These are phyloP conservation scores for Solanum piurae DNA, from an alignment of 257 asterid species.

Conservation along the genomic window DNA sequence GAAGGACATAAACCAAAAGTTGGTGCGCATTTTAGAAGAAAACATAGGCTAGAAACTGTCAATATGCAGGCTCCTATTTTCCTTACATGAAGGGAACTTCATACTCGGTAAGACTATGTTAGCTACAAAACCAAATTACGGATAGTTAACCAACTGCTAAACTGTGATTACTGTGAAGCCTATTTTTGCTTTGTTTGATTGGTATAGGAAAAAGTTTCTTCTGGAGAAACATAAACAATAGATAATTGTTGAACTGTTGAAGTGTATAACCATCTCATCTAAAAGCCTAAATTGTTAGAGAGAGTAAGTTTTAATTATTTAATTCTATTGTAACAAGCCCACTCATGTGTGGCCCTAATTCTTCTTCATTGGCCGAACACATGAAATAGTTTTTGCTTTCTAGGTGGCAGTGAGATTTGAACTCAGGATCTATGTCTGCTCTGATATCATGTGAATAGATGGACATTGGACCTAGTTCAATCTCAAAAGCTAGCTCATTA, in stretches of 20 bases:
- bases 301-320: background rate
- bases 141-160: background rate
- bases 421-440: background rate
- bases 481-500: background rate
- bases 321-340: background rate
- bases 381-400: background rate
- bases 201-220: background rate
- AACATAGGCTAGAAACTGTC: background rate
- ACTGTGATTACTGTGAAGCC: background rate
- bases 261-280: background rate
- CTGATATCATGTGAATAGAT: background rate
- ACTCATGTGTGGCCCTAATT: background rate
- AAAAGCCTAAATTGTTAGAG: background rate
- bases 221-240: background rate
- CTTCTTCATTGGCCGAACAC: background rate
- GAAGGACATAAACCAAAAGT: background rate
- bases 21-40: background rate
- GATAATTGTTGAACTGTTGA: no score
- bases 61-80: background rate
- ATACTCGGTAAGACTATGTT: background rate
- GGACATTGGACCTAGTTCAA: background rate
- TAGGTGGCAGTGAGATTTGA: background rate
- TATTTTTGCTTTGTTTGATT: background rate
- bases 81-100: background rate
- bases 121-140: background rate